Base-by-base conservation (phyloP, 2,329 filamentous ascomycete species). In the Neopestalotiopsis sp. region DNA sequence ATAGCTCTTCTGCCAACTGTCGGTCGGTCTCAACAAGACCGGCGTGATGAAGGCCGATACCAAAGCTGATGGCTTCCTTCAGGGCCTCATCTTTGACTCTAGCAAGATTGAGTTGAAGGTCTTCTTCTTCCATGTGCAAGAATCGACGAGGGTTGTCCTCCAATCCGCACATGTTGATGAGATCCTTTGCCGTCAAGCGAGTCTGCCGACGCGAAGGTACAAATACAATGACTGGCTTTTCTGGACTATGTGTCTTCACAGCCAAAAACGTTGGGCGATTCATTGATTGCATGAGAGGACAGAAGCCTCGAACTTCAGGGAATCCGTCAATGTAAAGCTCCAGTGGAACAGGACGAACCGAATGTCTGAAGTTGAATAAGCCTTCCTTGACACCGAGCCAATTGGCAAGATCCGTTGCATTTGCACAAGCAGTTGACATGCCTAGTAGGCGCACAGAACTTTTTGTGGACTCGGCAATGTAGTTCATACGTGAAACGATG, bases 361-460 rank as follows among this genome's bases (percentile, higher is more conserved):
- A 98, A 78, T 99, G 96, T 34, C 94, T 89, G 82, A 99, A 99
- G 81, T 99, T 99, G 88, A 97, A 99, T 30, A 99, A 81, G 0
- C 92, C 95, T 76, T 97, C 93, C 78, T 97, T 98, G 52, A 99
- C 97, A 61, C 96, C 96, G 2, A 99, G 88, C 96, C 96, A 99
- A 76, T 97, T 98, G 2, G 89, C 97, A 45, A 99, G 86, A 79
- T 99, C 97, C 14, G 89, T 93, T 2, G 97, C 96, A 77, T 99
- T 99, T 14, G 96, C 96, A 75, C 95, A 98, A 10, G 96, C 97
- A 20, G 96, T 99, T 2, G 96, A 99, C 97, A 99, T 99, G n/a
- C 96, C 96, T 71, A 99, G 87, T 4, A 99, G 85, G 4, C 96
- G 89, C 28, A 99, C 95, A 0, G 94, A 90, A 65, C 91, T 94